These are phyloP conservation scores for Ogataea naganishii DNA, from an alignment of 805 yeast genomes.

Conservation along the genomic window DNA sequence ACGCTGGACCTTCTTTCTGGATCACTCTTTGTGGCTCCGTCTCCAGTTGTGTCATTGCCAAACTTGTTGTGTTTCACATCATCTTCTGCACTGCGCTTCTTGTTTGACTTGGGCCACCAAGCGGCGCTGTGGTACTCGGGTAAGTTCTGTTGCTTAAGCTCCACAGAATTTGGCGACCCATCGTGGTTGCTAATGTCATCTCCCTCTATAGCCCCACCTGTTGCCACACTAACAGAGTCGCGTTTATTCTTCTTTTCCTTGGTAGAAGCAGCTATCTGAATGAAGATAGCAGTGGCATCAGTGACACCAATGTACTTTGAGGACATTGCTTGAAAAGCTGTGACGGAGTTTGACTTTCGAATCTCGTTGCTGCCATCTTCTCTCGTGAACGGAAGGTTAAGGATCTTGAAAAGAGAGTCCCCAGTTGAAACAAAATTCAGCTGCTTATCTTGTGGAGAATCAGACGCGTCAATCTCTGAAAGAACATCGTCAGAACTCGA, in stretches of 20 bases:
- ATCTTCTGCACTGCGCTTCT: background rate
- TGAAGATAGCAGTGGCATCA: slow-evolving; percentile 12
- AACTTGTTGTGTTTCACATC: background rate
- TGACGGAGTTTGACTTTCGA: slow-evolving; percentile 13
- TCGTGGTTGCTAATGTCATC: slow-evolving; percentile 2
- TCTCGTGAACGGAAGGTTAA: slow-evolving; percentile 10
- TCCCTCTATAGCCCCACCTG: slow-evolving; percentile 9
- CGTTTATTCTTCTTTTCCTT: slow-evolving; percentile 1
- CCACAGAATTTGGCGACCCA: background rate
- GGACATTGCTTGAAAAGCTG: slow-evolving; percentile 12
- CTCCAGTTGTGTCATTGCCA: slow-evolving; percentile 1
- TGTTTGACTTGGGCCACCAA: slow-evolving; percentile 4
- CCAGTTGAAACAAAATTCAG: slow-evolving; percentile 10
- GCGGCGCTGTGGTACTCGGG: slow-evolving; percentile 13
- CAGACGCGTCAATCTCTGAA: no score
- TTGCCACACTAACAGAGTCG: slow-evolving; percentile 8
- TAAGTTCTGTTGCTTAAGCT: slow-evolving; percentile 4
- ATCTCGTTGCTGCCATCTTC: slow-evolving; percentile 10
- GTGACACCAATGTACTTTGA: slow-evolving; percentile 13
- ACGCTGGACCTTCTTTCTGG: slow-evolving; percentile 3
- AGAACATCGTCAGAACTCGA: no score
- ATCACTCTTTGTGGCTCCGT: background rate
- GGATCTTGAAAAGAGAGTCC: slow-evolving; percentile 10
- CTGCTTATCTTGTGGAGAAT: no score
- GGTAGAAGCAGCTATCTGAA: slow-evolving; percentile 7